Evolutionary conservation across 2,329 filamentous ascomycete species (phyloP), one percentile per base, ranked within the genome.

Genomic region (Elsinoe batatas): DNA sequence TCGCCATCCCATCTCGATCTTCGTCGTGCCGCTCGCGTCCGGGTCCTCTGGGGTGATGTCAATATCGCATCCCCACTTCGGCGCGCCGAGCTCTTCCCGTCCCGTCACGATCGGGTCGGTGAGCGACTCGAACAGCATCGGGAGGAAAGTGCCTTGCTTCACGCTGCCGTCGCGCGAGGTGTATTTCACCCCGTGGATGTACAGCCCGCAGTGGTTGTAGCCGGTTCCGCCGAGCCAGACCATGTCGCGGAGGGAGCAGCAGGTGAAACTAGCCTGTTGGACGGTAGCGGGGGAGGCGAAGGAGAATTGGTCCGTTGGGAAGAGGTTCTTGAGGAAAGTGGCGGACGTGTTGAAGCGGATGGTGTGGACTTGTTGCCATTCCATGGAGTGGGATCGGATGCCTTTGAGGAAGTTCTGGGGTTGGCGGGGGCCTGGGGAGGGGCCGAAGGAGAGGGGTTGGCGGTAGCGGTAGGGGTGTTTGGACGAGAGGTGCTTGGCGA

Each of bases 171-270:
- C 63, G 1, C 72, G 68, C 59, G 74, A 77, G 2, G 66, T 71
- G 58, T 81, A 82, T 57, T 81, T 67, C 1, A 84, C 77, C 0
- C 78, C 81, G 58, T 84, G 81, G 8, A 84, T 74, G 62, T 80
- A 83, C 0, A 84, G 71, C 0, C 79, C 81, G 13, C 81, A 68
- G 61, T 76, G 74, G 17, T 69, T 74, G 62, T 84, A 84, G 0
- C 80, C 79, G 0, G 68, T 66, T 2, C 80, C 80, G 3, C 78
- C 79, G 0, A 84, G 73, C 80, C 81, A 84, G 35, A 76, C 71
- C 70, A 84, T 74, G 0, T 76, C 74, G 36, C 55, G 56, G 3
- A 75, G 64, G 17, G 70, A 69, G 1, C 70, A 71, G 17, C 67
- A 64, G 0, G 65, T 63, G 54, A 75, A 68, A 10, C 66, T 71